These are phyloP conservation scores for Hyphopichia buzzinii DNA, from an alignment of 1,139 yeast genomes.

Conservation along the genomic window DNA sequence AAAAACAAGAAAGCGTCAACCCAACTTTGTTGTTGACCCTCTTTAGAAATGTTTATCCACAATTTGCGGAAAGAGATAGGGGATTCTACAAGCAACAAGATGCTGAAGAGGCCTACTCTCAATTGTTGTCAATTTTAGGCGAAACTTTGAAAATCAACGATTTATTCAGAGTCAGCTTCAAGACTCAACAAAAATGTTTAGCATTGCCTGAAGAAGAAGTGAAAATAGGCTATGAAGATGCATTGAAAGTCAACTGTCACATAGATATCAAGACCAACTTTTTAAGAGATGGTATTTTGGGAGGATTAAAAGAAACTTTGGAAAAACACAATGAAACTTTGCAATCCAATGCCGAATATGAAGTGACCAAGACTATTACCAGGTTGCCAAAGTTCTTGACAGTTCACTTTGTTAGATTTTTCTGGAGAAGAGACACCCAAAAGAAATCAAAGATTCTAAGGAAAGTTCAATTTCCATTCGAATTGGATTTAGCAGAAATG, in stretches of 20 bases:
- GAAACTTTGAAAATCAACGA: slow-evolving; percentile 50
- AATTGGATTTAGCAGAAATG: slow-evolving; percentile 82
- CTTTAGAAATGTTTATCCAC: slow-evolving; percentile 72
- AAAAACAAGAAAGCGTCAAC: slow-evolving; percentile 45
- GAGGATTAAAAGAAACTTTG: slow-evolving; percentile 71
- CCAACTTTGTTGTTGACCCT: slow-evolving; percentile 67
- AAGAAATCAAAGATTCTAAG: slow-evolving; percentile 91
- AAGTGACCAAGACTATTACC: slow-evolving; percentile 65
- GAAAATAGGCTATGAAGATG: slow-evolving; percentile 48
- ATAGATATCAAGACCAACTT: slow-evolving; percentile 84
- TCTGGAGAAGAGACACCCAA: slow-evolving; percentile 90
- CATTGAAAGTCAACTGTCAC: slow-evolving; percentile 80
- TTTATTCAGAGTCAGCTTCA: slow-evolving; percentile 64
- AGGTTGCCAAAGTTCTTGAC: slow-evolving; percentile 86
- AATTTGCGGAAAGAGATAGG: slow-evolving; percentile 75
- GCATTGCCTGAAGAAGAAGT: slow-evolving; percentile 59
- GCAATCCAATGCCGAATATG: slow-evolving; percentile 68
- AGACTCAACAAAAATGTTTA: slow-evolving; percentile 56
- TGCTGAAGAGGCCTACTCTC: slow-evolving; percentile 95
- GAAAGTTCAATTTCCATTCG: slow-evolving; percentile 92
- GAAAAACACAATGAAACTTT: slow-evolving; percentile 75
- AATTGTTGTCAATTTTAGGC: slow-evolving; percentile 59
- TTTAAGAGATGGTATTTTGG: slow-evolving; percentile 78
- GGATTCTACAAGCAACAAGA: slow-evolving; percentile 93
- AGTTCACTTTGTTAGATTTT: slow-evolving; percentile 90